Base-by-base conservation (phyloP, 306 rosid genomes). In the Vigna hirtella region DNA sequence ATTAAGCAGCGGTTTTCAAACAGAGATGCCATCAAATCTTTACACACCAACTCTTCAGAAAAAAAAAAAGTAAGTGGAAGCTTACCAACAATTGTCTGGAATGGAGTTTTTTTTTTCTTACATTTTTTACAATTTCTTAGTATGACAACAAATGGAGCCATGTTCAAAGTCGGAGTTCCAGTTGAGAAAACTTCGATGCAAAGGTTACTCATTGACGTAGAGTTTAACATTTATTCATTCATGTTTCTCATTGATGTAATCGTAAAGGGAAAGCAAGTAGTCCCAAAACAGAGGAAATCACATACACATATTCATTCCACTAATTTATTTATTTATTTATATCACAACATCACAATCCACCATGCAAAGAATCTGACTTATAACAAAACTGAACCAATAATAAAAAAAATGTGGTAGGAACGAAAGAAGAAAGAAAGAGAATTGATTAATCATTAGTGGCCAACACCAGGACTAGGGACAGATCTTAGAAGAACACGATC, bases 381-480 rank as follows among this genome's bases (percentile, higher is more conserved):
- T 34, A 26, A 24, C 68, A 85, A 88, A 83, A 78, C 15, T 74
- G 63, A 55, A 32, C 16, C 42, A 75, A 64, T 16, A 75, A 64
- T 16, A 9, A 58, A 53, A 74, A 53, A 34, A 51, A 61, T 45
- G 65, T 36, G 40, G 6, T 38, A 61, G 2, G 10, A 13, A 47
- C 28, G 12, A 10, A 20, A 12, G 42, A 12, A 32, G 34, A 52
- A 6, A 71, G 1, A 32, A n/a, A 51, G 10, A 28, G 6, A 40
- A 17, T 7, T 9, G 66, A 17, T 1, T 15, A 50, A 9, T 36
- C 22, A 20, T 43, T 42, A 59, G 70, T 93, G 93, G 6, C 97
- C 97, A 10, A 74, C 78, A 4, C 97, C 98, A 11, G 98, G 98
- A 83, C 97, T 93, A 0, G 98, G 98, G 28, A 88, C 88, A 22